Base-by-base conservation (phyloP, 2,329 filamentous ascomycete genomes). In the Blastomyces gilchristii region DNA sequence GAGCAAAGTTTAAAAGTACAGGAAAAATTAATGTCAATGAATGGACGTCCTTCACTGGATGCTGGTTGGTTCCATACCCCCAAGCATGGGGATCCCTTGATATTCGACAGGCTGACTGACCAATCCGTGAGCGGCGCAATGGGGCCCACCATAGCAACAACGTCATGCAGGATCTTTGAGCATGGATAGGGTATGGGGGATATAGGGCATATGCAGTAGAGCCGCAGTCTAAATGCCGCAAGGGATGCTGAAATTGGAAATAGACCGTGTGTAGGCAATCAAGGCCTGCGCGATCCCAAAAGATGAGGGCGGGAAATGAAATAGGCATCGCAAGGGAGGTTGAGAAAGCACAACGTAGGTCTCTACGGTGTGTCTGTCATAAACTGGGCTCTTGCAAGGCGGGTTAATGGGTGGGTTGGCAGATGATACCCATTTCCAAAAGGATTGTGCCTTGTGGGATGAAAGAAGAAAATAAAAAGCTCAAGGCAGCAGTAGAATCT, bases 151-250 rank as follows among this genome's bases (percentile, higher is more conserved):
- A n/a, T 11, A 6, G 25, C 18, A 22, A 22, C 54, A 14, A 25
- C 34, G 37, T 22, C 18, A 57, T 39, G 18, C 4, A 56, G 53
- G 8, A 14, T 41, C 18, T 11, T 43, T 39, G 8, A 22, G 5
- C 34, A 41, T 34, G 52, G 52, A 1, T 7, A 57, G 11, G 16
- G 18, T 3, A 2, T 25, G 14, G 37, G 9, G 14, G 28, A 41
- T n/a, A 57, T 57, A 57, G 54, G 54, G 37, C 34, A 22, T 43
- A 57, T 12, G 54, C n/a, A 22, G 34, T n/a, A 57, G 54, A 57
- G 31, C 54, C 31, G 31, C 54, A 57, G 6, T 25, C 16, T 11
- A 37, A 39, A 6, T 22, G 53, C 3, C n/a, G n/a, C 54, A 16
- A 41, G 4, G 54, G 37, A 39, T 39, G 37, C 12, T 39, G 37